These are phyloP conservation scores for Aspergillus sp. DNA, from an alignment of 2,329 filamentous ascomycete genomes.

Conservation along the genomic window DNA sequence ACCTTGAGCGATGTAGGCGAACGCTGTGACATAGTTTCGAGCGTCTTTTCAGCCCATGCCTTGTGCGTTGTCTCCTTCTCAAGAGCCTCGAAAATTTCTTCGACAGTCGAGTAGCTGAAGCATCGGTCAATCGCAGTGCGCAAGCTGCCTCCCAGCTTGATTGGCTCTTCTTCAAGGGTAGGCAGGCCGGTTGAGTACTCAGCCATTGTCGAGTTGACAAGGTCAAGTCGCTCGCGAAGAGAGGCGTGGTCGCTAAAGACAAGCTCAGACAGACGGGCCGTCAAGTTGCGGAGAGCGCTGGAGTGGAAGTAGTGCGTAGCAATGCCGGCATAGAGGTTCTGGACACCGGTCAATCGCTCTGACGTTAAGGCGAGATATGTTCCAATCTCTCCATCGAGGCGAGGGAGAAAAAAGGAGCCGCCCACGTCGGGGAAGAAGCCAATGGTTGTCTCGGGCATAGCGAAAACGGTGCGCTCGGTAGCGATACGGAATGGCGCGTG, in stretches of 20 bases:
- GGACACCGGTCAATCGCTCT: slow-evolving; percentile 77
- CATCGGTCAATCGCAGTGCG: slow-evolving; percentile 84
- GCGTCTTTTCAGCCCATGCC: slow-evolving; percentile 78
- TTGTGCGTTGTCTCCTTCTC: slow-evolving; percentile 58
- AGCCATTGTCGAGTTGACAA: slow-evolving; percentile 86
- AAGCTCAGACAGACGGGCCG: slow-evolving; percentile 84
- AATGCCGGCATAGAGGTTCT: slow-evolving; percentile 87
- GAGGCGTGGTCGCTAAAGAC: slow-evolving; percentile 78
- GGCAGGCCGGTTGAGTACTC: slow-evolving; percentile 90
- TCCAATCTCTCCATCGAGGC: slow-evolving; percentile 82
- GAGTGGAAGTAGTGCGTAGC: slow-evolving; percentile 98
- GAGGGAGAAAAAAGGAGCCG: slow-evolving; percentile 91
- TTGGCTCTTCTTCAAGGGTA: slow-evolving; percentile 60
- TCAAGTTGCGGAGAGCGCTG: slow-evolving; percentile 77
- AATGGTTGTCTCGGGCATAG: slow-evolving; percentile 98
- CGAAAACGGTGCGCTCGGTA: slow-evolving; percentile 92
- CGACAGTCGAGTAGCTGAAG: slow-evolving; percentile 70
- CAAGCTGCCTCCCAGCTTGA: slow-evolving; percentile 69
- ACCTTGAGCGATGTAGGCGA: slow-evolving; percentile 89
- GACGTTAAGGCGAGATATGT: slow-evolving; percentile 94
- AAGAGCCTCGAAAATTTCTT: slow-evolving; percentile 72
- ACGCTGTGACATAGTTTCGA: slow-evolving; percentile 73
- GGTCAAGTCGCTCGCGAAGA: slow-evolving; percentile 64
- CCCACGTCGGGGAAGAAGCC: slow-evolving; percentile 99
- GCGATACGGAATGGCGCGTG: slow-evolving; percentile 97